Percentiles rank a stretch among this genome's conserved stretches.
phyloP scores from a whole-genome alignment of 768 basidiomycete genomes.

The Pilatotrama ljubarskyi region DNA sequence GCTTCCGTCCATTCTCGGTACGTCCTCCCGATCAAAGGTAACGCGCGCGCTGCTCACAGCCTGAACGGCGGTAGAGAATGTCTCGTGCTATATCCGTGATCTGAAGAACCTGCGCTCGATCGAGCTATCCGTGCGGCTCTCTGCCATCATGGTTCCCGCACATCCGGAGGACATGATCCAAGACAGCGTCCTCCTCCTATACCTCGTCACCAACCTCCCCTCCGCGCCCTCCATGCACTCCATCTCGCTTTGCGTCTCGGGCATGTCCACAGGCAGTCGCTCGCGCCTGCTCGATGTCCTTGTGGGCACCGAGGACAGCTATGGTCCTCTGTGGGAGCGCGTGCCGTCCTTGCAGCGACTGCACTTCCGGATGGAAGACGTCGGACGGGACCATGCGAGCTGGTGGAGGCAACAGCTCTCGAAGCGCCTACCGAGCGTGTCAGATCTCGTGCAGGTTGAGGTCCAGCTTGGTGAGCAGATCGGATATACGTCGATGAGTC shows the following conservation, averaged over 20 bases:
- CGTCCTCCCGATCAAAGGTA: background rate
- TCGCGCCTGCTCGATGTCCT: background rate
- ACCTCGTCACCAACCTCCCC: background rate
- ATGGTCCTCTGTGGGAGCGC: background rate
- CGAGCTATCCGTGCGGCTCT: background rate
- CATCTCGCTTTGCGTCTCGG: background rate
- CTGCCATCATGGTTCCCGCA: background rate
- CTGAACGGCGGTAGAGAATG: background rate
- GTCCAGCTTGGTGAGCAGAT: background rate
- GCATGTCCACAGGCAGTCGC: background rate
- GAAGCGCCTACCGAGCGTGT: background rate
- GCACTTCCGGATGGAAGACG: background rate
- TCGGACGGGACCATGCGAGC: background rate
- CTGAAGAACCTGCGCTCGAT: background rate
- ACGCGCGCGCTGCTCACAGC: background rate
- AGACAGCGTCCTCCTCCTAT: background rate
- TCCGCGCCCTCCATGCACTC: background rate
- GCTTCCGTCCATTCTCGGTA: background rate
- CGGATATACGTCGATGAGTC: background rate
- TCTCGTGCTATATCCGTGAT: background rate
- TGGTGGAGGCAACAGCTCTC: background rate
- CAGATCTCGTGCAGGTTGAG: background rate
- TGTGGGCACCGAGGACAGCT: background rate
- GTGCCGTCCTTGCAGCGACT: background rate
- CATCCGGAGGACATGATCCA: background rate